Conservation (phyloP, 148 eudicot genomes). For the Silene conica region DNA sequence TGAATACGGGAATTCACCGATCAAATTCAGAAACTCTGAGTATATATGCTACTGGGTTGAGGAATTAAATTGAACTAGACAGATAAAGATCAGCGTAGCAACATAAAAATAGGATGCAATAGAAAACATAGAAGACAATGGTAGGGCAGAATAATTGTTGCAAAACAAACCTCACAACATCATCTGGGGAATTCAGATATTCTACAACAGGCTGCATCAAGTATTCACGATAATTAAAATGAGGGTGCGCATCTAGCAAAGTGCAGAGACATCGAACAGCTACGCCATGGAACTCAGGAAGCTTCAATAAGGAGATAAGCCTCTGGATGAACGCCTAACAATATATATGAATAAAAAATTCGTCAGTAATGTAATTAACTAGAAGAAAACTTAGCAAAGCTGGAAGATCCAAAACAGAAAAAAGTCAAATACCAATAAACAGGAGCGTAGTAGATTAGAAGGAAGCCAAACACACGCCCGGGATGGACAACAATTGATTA, state of each 20-base stretch:
- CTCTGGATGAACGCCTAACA: conserved; percentile 70
- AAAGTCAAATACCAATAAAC: neutral
- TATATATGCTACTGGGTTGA: neutral
- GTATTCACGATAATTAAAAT: conserved; percentile 83
- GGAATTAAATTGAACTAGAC: neutral
- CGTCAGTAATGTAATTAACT: neutral
- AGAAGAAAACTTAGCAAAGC: neutral
- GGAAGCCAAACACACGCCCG: neutral
- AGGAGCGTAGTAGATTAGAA: neutral
- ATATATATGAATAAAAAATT: neutral
- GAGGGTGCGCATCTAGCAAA: conserved; percentile 83
- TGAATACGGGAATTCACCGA: neutral
- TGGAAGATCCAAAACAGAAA: neutral
- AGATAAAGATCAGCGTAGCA: neutral
- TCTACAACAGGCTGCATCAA: conserved; percentile 61
- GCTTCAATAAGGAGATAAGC: conserved; percentile 45
- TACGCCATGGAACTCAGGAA: conserved; percentile 52
- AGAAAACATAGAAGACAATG: neutral
- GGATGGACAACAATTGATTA: neutral
- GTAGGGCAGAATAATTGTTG: neutral
- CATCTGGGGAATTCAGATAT: conserved; percentile 74
- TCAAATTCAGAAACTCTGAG: neutral
- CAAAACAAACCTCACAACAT: conserved; percentile 61
- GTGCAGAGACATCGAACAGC: conserved; percentile 79
- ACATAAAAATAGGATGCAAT: neutral